These are phyloP conservation scores for Symbiodinium natans DNA, from an alignment of 73 alveolate species.

Conservation along the genomic window DNA sequence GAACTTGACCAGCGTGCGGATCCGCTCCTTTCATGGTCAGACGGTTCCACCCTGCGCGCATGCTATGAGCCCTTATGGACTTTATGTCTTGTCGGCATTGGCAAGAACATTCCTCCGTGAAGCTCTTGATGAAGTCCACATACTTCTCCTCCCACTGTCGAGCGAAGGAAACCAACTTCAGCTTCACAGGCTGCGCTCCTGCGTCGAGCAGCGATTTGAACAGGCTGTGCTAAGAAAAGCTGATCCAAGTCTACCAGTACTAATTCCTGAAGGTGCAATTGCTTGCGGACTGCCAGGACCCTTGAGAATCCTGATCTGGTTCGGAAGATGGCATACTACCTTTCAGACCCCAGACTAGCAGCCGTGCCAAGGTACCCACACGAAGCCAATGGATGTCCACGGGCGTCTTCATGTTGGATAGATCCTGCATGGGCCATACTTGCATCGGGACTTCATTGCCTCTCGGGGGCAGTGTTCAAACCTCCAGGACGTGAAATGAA, in stretches of 20 bases:
- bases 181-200: slow-evolving; percentile 87
- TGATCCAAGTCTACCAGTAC: too few species aligned
- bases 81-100: too few species aligned
- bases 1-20: slow-evolving; percentile 49
- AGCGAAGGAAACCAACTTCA: slow-evolving; percentile 61
- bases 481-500: neutral
- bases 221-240: too few species aligned
- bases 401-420: slow-evolving; percentile 97
- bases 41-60: neutral
- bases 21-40: slow-evolving; percentile 46
- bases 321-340: too few species aligned
- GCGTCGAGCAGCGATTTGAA: neutral
- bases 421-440: slow-evolving; percentile 84
- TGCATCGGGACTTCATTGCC: too few species aligned
- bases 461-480: too few species aligned
- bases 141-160: slow-evolving; percentile 93
- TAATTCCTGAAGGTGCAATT: too few species aligned
- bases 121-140: slow-evolving; percentile 58
- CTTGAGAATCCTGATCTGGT: too few species aligned
- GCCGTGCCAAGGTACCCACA: slow-evolving; percentile 94
- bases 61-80: too few species aligned
- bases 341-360: too few species aligned
- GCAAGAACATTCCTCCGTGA: slow-evolving; percentile 29
- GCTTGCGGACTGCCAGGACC: too few species aligned
- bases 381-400: slow-evolving; percentile 98